Conservation (phyloP, 352 stramenopile genomes). For the Bremia lactucae region DNA sequence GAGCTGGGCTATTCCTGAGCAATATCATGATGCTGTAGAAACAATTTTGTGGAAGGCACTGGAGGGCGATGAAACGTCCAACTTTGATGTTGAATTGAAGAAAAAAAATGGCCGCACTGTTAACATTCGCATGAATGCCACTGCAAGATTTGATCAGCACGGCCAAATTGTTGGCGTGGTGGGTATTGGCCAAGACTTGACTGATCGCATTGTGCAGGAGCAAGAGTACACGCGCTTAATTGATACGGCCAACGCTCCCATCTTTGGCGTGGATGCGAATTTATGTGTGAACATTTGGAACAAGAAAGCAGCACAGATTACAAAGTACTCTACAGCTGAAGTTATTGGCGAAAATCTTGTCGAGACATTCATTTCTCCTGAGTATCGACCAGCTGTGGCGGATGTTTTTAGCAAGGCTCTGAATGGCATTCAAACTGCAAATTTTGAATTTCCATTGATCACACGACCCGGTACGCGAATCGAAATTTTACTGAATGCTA, state of each 20-base stretch:
- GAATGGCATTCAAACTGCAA: conserved; percentile 58
- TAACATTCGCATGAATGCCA: conserved; percentile 64
- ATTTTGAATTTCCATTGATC: conserved; percentile 84
- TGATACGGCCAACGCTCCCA: conserved; percentile 85
- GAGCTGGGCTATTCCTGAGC: conserved; percentile 41
- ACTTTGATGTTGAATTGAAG: conserved; percentile 78
- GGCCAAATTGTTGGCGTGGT: conserved; percentile 78
- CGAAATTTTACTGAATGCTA: conserved; percentile 71
- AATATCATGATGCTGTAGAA: conserved; percentile 38
- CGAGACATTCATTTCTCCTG: conserved; percentile 74
- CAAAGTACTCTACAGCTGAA: conserved; percentile 67
- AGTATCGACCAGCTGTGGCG: conserved; percentile 53
- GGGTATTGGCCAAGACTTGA: conserved; percentile 81
- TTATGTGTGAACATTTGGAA: conserved; percentile 89
- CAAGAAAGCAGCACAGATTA: conserved; percentile 85
- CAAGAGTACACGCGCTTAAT: conserved; percentile 86
- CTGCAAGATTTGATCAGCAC: conserved; percentile 51
- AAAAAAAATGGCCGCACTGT: conserved; percentile 53
- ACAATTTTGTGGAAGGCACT: conserved; percentile 48
- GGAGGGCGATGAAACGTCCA: conserved; percentile 53
- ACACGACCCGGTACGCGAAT: conserved; percentile 60
- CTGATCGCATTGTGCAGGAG: conserved; percentile 76
- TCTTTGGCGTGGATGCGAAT: conserved; percentile 85
- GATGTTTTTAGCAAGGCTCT: conserved; percentile 66
- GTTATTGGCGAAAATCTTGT: conserved; percentile 76